phyloP scores from a whole-genome alignment of 1,284 basidiomycete species.

The Rhodotorula sp. region DNA sequence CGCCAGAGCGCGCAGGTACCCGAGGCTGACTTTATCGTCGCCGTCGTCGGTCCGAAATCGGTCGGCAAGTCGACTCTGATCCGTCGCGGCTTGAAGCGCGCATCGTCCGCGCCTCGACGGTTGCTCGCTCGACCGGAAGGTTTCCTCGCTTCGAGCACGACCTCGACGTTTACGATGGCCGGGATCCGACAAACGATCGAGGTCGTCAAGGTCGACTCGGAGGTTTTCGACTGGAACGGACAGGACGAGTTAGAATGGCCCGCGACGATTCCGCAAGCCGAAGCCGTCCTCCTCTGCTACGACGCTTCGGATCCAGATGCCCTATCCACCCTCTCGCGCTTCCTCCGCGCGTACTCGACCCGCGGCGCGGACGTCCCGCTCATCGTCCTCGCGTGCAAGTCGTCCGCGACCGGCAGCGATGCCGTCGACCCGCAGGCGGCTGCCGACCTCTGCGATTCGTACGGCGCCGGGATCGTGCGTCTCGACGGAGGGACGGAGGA shows the following conservation, averaged over 20 bases:
- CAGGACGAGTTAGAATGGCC: slow-evolving; percentile 44
- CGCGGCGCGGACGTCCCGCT: slow-evolving; percentile 42
- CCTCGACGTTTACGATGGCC: slow-evolving; percentile 36
- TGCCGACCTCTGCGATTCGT: slow-evolving; percentile 43
- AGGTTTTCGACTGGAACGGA: slow-evolving; percentile 32
- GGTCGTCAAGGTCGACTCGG: slow-evolving; percentile 45
- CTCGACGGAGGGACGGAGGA: slow-evolving; percentile 46
- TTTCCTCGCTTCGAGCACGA: slow-evolving; percentile 41
- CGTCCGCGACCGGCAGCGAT: slow-evolving; percentile 5
- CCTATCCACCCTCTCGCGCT: slow-evolving; percentile 30
- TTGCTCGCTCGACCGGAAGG: slow-evolving; percentile 33
- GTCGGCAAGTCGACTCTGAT: slow-evolving; percentile 48
- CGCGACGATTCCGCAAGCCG: slow-evolving; percentile 39
- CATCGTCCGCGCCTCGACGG: slow-evolving; percentile 1
- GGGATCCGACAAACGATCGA: slow-evolving; percentile 39
- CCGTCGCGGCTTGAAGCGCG: slow-evolving; percentile 37
- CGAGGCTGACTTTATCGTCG: slow-evolving; percentile 36
- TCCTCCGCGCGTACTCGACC: slow-evolving; percentile 46
- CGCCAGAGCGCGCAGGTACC: neutral
- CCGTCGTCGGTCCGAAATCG: slow-evolving; percentile 43
- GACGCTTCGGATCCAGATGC: slow-evolving; percentile 44
- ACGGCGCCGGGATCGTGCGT: slow-evolving; percentile 45
- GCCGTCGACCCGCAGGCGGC: slow-evolving; percentile 41
- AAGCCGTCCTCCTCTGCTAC: slow-evolving; percentile 47
- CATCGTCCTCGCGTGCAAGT: slow-evolving; percentile 47